Conservation (phyloP, 1,284 basidiomycete species). For the Ustilago esculenta region DNA sequence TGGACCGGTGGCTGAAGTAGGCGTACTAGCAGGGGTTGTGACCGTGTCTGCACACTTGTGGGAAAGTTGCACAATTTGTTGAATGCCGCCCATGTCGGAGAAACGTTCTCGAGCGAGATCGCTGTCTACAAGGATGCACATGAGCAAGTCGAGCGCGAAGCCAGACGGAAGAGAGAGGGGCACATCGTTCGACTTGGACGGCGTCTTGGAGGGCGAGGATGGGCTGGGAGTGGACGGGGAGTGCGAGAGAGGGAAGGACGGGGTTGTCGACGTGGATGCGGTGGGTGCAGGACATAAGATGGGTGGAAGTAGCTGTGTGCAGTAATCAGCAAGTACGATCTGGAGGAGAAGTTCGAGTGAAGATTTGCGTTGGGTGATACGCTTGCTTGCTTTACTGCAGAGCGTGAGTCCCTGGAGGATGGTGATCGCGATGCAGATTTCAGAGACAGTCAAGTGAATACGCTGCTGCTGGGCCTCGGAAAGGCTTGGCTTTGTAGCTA, state of each 20-base stretch:
- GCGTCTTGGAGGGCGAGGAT: neutral
- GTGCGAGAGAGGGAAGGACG: neutral
- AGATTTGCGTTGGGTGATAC: slow-evolving; percentile 34
- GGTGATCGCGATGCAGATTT: slow-evolving; percentile 39
- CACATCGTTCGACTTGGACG: slow-evolving; percentile 3
- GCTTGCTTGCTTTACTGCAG: slow-evolving; percentile 22
- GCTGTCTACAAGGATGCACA: slow-evolving; percentile 47
- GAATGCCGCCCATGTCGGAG: slow-evolving; percentile 42
- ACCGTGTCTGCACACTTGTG: slow-evolving; percentile 45
- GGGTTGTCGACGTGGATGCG: slow-evolving; percentile 6
- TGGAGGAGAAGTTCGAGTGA: slow-evolving; percentile 35
- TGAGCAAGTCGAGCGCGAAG: slow-evolving; percentile 43
- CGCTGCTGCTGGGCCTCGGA: slow-evolving; percentile 21
- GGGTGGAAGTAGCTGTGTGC: slow-evolving; percentile 32
- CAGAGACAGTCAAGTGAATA: slow-evolving; percentile 14
- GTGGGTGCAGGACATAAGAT: slow-evolving; percentile 18
- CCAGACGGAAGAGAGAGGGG: slow-evolving; percentile 34
- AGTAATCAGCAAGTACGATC: slow-evolving; percentile 41
- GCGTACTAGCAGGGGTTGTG: slow-evolving; percentile 19
- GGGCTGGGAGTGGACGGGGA: slow-evolving; percentile 13
- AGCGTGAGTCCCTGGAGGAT: slow-evolving; percentile 47
- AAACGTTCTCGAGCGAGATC: slow-evolving; percentile 24
- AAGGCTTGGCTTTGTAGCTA: too few relatives aligned
- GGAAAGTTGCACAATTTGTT: slow-evolving; percentile 42
- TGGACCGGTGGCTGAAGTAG: slow-evolving; percentile 1